phyloP scores from a whole-genome alignment of 805 yeast genomes.

The Jamesozyma spencerorum region DNA sequence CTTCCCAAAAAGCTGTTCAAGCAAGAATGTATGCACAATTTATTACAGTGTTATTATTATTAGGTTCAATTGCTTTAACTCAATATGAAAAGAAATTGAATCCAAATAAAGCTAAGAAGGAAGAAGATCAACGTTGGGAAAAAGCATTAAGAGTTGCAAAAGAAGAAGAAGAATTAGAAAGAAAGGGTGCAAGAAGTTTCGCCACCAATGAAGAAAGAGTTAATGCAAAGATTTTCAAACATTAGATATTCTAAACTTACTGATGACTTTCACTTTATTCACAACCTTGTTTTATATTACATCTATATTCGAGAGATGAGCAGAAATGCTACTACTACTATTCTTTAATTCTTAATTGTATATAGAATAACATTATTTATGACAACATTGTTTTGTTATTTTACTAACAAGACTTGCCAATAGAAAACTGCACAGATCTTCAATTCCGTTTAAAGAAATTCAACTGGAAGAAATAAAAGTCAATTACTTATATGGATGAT shows the following conservation, averaged over 20 bases:
- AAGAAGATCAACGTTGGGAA: constrained; percentile 39
- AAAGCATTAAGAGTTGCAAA: constrained; percentile 36
- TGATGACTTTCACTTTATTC: no score
- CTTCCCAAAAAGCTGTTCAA: constrained; percentile 72
- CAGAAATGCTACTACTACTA: no score
- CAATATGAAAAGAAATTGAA: constrained; percentile 54
- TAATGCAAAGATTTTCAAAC: constrained; percentile 30
- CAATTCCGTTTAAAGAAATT: no score
- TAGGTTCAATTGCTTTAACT: constrained; percentile 59
- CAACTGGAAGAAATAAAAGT: no score
- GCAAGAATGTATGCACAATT: constrained; percentile 91
- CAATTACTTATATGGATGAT: no score
- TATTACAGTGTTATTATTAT: constrained; percentile 57
- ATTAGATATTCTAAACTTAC: constrained; percentile 11
- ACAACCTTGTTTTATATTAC: no score
- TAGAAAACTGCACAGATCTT: no score
- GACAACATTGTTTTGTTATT: no score
- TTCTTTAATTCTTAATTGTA: no score
- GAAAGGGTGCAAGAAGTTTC: constrained; percentile 10
- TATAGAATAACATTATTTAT: no score
- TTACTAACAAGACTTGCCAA: no score
- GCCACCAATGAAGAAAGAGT: constrained; percentile 31
- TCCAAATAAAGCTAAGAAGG: constrained; percentile 31
- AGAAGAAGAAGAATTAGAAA: constrained; percentile 21
- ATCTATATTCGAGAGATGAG: no score